Evolutionary conservation across 2,329 filamentous ascomycete genomes (phyloP), one percentile per base, ranked within the genome.

Genomic region (Biscogniauxia sp.): DNA sequence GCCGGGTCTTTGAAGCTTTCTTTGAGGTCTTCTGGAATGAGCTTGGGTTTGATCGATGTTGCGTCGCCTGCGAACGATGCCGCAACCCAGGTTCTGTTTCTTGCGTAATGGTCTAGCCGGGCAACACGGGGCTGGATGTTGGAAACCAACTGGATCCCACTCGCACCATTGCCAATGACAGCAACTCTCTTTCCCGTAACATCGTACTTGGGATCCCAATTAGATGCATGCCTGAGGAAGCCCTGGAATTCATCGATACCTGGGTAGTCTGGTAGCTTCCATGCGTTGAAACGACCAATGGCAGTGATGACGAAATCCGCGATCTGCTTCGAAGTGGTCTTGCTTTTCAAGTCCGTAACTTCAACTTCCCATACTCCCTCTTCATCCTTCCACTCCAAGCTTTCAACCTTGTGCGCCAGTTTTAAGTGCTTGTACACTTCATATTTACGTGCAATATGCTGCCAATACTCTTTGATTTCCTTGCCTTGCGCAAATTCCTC

Each of bases 391-490:
- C 88, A 92, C 13, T 77, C 72, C 0, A 83, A 78, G 1, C 75
- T 79, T 2, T 82, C 75, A 1, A 91, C 83, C n/a, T 79, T 78
- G 23, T 84, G 84, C 8, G 79, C 75, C 9, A 87, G 78, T 58
- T 82, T 80, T 1, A 86, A 74, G 56, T 84, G 81, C 37, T 83
- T 77, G 69, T 90, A 87, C 1, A 91, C 83, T 57, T 86, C 79
- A 70, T 90, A 82, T 66, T 91, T 89, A 7, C 77, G 76, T 0
- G 88, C 87, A 2, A 89, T 73, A 0, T 73, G 73, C 66, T 89
- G 81, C 86, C 87, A 87, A 69, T 92, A 92, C 17, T 84, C 80
- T 6, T 80, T 76, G 61, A 92, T 92, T 71, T 92, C 89, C 3
- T 76, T 71, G 0, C 88, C 88, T 45, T 84, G 83, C 0, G 88